Evolutionary conservation across 1,139 yeast species (phyloP), one percentile per base, ranked within the genome.

Genomic region (Candida tetrigidarum): DNA sequence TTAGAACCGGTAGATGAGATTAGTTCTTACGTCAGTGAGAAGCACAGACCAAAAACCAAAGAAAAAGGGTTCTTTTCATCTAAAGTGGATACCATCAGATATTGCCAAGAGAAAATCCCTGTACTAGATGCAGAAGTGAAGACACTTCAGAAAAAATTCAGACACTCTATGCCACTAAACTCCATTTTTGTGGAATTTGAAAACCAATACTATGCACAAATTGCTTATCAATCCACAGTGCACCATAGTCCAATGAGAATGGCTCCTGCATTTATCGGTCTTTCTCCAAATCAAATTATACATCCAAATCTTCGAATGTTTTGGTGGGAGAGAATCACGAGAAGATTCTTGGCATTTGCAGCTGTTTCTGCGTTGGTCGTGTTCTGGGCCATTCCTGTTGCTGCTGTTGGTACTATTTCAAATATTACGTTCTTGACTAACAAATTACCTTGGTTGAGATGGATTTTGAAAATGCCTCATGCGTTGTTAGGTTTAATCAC

Each of bases 381-480:
- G 15, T 82, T 88, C 54, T 89, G 96, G 96, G 85, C 95, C 28
- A 76, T 89, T 49, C 96, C 96, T 2, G 93, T 88, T 11, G 89
- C 96, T 4, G 83, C 88, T 50, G 87, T 89, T 19, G 95, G 96
- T 66, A 71, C 83, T 46, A 80, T 89, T 47, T 85, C 96, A 12
- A 89, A 89, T 58, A 71, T 87, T 41, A 83, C 84, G 45, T 83
- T 80, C 56, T 73, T 89, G 53, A 74, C 74, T n/a, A 59, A 68
- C 37, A 81, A 83, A 55, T 71, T 87, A 39, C 85, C 74, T 9
- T 85, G 82, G 67, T 72, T 89, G 56, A 67, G 66, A 29, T 87
- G 86, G 67, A 76, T 89, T 48, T 72, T 81, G 50, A 71, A 78
- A n/a, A 66, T 86, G 56, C 95, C 96, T 2, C 47, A 58, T 1